Percentiles rank a stretch among this genome's conserved stretches.
Conservation (phyloP, 306 rosid genomes). For the Casuarina cunninghamiana region DNA sequence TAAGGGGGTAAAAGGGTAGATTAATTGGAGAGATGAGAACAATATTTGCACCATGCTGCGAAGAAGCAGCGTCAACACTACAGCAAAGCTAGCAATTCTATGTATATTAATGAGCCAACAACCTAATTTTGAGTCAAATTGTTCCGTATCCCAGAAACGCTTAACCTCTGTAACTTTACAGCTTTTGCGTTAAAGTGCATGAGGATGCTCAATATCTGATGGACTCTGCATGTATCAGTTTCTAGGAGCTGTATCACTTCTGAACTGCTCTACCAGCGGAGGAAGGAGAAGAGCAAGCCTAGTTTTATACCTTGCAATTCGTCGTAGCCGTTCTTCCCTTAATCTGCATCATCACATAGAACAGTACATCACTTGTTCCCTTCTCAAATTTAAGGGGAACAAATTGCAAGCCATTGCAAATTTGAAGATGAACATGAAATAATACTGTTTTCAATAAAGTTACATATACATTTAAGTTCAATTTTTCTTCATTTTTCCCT, state of each 20-base stretch:
- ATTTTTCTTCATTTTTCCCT: too few relatives aligned
- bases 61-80: background rate
- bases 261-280: slow-evolving; percentile 57
- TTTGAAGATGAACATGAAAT: background rate
- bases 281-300: slow-evolving; percentile 95
- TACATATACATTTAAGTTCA: background rate
- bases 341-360: slow-evolving; percentile 43
- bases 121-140: background rate
- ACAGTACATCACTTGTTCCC: slow-evolving; percentile 5
- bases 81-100: background rate
- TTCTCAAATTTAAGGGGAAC: background rate
- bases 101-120: background rate
- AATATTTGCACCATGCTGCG: background rate
- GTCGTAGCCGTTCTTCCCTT: slow-evolving; percentile 64
- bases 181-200: background rate
- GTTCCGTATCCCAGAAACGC: background rate
- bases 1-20: background rate
- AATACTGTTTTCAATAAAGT: background rate
- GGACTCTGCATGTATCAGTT: slow-evolving; percentile 38
- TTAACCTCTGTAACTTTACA: background rate
- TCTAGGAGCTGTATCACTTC: slow-evolving; percentile 65
- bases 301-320: slow-evolving; percentile 72
- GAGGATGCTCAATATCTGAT: background rate
- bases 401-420: background rate
- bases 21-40: background rate